Percentiles rank a stretch among this genome's conserved stretches.
phyloP scores from a whole-genome alignment of 768 basidiomycete species.

The Pulveroboletus sp. region DNA sequence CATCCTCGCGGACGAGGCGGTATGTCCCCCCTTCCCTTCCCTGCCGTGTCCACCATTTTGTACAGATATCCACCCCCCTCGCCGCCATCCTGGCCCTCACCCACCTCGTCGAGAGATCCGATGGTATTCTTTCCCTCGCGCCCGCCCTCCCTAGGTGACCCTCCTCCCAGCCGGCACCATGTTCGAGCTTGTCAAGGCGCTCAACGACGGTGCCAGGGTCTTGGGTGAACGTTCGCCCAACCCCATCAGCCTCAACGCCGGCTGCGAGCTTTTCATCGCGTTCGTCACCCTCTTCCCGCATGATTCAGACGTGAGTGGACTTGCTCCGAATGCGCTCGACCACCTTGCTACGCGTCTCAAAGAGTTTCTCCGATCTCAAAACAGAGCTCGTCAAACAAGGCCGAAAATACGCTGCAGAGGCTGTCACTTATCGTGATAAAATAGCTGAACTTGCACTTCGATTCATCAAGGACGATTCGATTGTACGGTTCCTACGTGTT shows the following conservation, averaged over 20 bases:
- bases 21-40: constrained; percentile 31
- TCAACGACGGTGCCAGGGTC: constrained; percentile 67
- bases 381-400: constrained; percentile 79
- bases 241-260: constrained; percentile 82
- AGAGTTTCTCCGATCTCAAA: constrained; percentile 86
- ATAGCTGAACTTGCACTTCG: constrained; percentile 86
- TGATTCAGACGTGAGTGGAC: constrained; percentile 63
- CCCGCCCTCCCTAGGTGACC: neutral
- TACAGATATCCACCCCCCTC: constrained; percentile 72
- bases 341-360: constrained; percentile 6
- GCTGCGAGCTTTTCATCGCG: constrained; percentile 85
- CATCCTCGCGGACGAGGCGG: constrained; percentile 63
- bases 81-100: constrained; percentile 87
- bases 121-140: constrained; percentile 48
- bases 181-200: constrained; percentile 85
- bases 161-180: constrained; percentile 70
- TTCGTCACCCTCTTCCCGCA: constrained; percentile 85
- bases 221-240: constrained; percentile 65
- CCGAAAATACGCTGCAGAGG: constrained; percentile 69
- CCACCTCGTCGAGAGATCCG: constrained; percentile 73
- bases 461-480: constrained; percentile 94
- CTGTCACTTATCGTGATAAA: constrained; percentile 80
- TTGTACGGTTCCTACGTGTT: constrained; percentile 43
- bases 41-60: neutral
- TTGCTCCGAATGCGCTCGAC: constrained; percentile 8